A percentile compares a stretch with the other conserved stretches of the same genome.
phyloP scores from a whole-genome alignment of 208 protist genomes.

The Entamoeba invadens region DNA sequence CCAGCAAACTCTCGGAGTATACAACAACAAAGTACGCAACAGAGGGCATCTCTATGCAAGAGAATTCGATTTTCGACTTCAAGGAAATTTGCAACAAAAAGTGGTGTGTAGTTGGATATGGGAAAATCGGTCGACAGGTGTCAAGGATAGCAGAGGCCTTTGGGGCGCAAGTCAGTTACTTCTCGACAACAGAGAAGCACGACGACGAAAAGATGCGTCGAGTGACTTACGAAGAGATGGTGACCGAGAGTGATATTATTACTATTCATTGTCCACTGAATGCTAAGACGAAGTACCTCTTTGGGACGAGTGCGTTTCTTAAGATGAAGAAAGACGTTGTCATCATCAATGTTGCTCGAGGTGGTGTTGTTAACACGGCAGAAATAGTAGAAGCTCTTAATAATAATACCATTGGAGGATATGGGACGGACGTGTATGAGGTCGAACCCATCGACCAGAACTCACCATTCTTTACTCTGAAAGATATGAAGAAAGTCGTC shows the following conservation, averaged over 20 bases:
- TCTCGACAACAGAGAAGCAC: not conserved
- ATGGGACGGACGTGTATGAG: not conserved
- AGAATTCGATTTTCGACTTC: not conserved
- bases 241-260: not conserved
- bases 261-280: not conserved
- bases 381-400: not conserved
- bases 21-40: not conserved
- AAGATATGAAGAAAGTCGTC: not conserved
- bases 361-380: not conserved
- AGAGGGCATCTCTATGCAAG: not conserved
- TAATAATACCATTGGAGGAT: not conserved
- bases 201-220: not conserved
- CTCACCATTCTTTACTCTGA: not conserved
- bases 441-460: not conserved
- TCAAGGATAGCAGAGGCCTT: not conserved
- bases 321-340: not conserved
- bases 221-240: not conserved
- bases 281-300: not conserved
- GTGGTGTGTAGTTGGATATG: not conserved
- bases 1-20: not conserved
- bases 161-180: not conserved
- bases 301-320: not conserved
- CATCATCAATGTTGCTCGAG: not conserved
- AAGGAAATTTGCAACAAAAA: not conserved
- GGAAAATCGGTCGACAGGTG: not conserved